Base-by-base conservation (phyloP, 2,329 filamentous ascomycete genomes). In the Talaromyces pinophilus region DNA sequence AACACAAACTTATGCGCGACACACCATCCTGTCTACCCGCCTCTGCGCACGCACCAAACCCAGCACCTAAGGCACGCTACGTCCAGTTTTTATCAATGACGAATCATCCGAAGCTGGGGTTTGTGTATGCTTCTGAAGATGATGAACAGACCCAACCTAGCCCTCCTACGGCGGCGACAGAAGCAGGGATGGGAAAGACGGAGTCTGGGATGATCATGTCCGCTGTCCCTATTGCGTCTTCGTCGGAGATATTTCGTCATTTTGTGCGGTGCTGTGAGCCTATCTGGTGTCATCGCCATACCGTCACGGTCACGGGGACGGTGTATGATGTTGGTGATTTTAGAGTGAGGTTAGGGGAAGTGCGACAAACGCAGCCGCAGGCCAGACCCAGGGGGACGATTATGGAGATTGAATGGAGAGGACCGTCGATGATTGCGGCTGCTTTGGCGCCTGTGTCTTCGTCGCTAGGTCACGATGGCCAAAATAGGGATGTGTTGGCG, bases 321-420 rank as follows among this genome's bases (percentile, higher is more conserved):
- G 75, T 76, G 59, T 82, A 79, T 60, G 79, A 81, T 42, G 71
- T 81, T 5, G 78, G 76, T 7, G 79, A 81, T 61, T 82, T 81
- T 69, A 74, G 78, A 6, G 74, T 82, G 13, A 74, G 80, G 1
- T 62, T 82, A 10, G 80, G 79, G 13, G 80, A 82, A 42, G 75
- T 82, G 63, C 75, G 78, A 4, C 80, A 81, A 70, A 79, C 75
- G 40, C 73, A 73, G 44, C 79, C 79, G 15, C 71, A 71, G 28
- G 76, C 70, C 8, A 71, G 79, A 19, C 68, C 76, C 10, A 77
- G 79, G n/a, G 80, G 80, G 0, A 78, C 78, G 2, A 73, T 81
- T n/a, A 74, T 81, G n/a, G 80, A 82, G 69, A 76, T 82, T 38
- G 78, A 81, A 66, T 82, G 79, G 75, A 70, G 72, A 30, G 79